Conservation (phyloP, 768 basidiomycete species). For the Russula sp. region DNA sequence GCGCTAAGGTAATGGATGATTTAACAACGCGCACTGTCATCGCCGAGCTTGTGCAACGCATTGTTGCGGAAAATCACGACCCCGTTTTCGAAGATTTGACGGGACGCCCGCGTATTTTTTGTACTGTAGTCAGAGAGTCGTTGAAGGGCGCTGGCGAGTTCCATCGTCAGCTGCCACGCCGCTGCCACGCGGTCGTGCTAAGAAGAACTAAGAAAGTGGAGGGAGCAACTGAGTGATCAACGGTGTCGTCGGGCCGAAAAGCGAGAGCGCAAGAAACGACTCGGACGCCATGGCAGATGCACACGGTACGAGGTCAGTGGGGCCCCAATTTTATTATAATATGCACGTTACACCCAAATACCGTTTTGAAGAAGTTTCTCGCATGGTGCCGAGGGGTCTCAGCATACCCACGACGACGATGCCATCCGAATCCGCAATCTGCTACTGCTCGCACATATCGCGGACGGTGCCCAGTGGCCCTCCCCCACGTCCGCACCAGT, state of each 20-base stretch:
- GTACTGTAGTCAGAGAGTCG: constrained; percentile 39
- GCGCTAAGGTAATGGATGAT: not conserved
- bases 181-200: not conserved
- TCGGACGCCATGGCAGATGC: not conserved
- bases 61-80: constrained; percentile 35
- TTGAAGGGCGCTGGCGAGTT: constrained; percentile 37
- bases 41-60: constrained; percentile 35
- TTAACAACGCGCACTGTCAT: constrained; percentile 33
- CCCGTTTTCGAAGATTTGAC: constrained; percentile 39
- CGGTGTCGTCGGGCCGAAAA: not conserved
- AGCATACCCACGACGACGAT: constrained; percentile 34
- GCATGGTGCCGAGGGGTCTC: not conserved
- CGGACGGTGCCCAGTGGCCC: constrained; percentile 49
- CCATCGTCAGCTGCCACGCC: constrained; percentile 31
- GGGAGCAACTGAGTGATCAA: not conserved
- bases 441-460: constrained; percentile 42
- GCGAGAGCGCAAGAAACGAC: not conserved
- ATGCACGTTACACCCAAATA: not conserved
- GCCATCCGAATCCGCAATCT: constrained; percentile 51
- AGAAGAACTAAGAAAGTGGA: no score
- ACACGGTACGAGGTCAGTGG: constrained; percentile 11
- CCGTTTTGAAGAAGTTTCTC: not conserved
- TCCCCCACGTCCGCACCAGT: constrained; percentile 35
- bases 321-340: not conserved
- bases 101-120: constrained; percentile 36